phyloP scores from a whole-genome alignment of 495 filamentous ascomycete species.

The Aspergillus nanangensis region DNA sequence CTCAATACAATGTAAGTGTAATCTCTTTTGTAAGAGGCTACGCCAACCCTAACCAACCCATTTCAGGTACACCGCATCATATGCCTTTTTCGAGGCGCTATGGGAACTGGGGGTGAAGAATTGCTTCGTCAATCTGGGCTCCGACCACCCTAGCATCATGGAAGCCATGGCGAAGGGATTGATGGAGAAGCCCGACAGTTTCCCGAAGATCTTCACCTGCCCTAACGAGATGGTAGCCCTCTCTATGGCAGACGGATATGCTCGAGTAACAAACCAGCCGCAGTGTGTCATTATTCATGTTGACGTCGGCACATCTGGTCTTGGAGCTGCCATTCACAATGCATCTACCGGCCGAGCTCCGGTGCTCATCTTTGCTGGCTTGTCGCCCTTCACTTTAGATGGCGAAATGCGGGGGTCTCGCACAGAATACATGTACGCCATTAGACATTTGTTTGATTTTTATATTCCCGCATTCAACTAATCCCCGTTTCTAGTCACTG shows the following conservation, averaged over 20 bases:
- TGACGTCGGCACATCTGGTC: constrained; percentile 84
- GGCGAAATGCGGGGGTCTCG: constrained; percentile 79
- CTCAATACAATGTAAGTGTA: no score
- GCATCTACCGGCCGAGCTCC: constrained; percentile 74
- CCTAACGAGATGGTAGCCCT: constrained; percentile 88
- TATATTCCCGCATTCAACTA: no score
- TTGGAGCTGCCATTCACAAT: constrained; percentile 88
- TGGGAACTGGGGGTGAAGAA: constrained; percentile 55
- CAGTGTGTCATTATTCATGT: constrained; percentile 91
- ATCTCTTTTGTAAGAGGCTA: no score
- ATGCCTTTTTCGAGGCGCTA: background rate
- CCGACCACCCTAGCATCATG: constrained; percentile 85
- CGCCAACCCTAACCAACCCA: no score
- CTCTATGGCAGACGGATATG: constrained; percentile 90
- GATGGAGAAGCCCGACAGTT: constrained; percentile 57
- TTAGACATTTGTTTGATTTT: no score
- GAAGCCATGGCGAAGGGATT: constrained; percentile 74
- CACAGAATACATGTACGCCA: no score
- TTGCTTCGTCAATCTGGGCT: constrained; percentile 83
- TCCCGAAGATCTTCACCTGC: constrained; percentile 82
- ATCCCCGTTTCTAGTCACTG: constrained; percentile 97
- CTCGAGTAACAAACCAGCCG: constrained; percentile 70
- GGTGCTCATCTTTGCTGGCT: constrained; percentile 80
- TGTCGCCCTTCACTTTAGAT: constrained; percentile 79
- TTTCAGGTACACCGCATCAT: background rate